A percentile compares a stretch with the other conserved stretches of the same genome.
Conservation (phyloP, 805 yeast species). For the Cyberlindnera misumaiensis region DNA sequence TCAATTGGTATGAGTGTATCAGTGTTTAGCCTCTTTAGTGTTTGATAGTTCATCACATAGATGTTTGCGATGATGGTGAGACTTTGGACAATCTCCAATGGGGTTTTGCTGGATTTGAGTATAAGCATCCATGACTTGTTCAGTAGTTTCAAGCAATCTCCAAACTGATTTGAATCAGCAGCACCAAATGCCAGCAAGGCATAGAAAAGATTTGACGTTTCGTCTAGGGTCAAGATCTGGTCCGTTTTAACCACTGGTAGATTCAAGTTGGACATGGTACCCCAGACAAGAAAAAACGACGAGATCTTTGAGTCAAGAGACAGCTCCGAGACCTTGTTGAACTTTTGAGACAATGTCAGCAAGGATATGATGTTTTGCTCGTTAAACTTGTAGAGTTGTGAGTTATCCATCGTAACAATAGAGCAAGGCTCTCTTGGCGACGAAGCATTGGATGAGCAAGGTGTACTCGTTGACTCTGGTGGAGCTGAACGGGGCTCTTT, state of each 20-base stretch:
- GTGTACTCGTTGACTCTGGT: neutral
- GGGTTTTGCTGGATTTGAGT: constrained; percentile 16
- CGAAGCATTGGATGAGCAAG: neutral
- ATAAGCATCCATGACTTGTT: constrained; percentile 38
- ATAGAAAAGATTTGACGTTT: constrained; percentile 35
- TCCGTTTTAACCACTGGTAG: constrained; percentile 21
- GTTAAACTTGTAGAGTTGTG: constrained; percentile 9
- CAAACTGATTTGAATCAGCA: constrained; percentile 27
- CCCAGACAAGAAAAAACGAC: constrained; percentile 18
- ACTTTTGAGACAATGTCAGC: constrained; percentile 26
- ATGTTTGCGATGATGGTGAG: constrained; percentile 38
- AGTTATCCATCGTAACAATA: constrained; percentile 1
- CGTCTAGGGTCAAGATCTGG: constrained; percentile 14
- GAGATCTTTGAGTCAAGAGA: constrained; percentile 16
- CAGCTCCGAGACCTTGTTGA: constrained; percentile 4
- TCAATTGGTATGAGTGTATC: constrained; percentile 33
- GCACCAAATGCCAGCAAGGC: constrained; percentile 42
- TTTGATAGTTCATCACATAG: constrained; percentile 31
- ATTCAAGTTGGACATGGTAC: constrained; percentile 24
- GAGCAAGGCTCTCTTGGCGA: neutral
- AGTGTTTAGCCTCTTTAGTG: constrained; percentile 8
- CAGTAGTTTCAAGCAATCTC: constrained; percentile 32
- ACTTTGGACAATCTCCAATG: constrained; percentile 35
- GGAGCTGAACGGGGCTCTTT: neutral
- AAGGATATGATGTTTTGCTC: constrained; percentile 29